These are phyloP conservation scores for Apiospora koreana DNA, from an alignment of 2,329 filamentous ascomycete species.

Conservation along the genomic window DNA sequence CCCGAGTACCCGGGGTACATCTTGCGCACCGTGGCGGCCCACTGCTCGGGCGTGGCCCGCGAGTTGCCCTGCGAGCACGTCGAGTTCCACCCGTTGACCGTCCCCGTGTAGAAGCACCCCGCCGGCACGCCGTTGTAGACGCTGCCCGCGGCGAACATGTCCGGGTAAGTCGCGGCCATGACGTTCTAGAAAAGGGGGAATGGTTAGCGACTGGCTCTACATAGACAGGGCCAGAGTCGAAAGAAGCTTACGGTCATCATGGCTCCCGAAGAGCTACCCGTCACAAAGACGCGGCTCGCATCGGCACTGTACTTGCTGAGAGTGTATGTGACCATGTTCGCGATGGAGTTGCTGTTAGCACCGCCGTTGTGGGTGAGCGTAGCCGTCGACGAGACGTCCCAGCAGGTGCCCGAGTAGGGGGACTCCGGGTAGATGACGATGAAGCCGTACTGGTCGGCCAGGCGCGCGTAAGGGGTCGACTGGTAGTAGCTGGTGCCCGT, in stretches of 20 bases:
- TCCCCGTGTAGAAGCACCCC: conserved; percentile 44
- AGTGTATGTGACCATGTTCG: conserved; percentile 59
- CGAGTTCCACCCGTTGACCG: conserved; percentile 49
- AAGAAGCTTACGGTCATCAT: conserved; percentile 46
- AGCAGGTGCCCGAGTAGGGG: conserved; percentile 54
- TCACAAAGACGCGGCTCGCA: conserved; percentile 50
- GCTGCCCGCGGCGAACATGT: conserved; percentile 46
- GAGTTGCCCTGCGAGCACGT: conserved; percentile 50
- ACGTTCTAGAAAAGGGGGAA: conserved; percentile 36
- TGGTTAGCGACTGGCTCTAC: background rate
- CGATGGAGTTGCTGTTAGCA: conserved; percentile 55
- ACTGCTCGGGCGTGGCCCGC: conserved; percentile 44
- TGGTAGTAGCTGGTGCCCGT: conserved; percentile 49
- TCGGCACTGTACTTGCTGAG: conserved; percentile 52
- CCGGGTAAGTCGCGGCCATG: conserved; percentile 47
- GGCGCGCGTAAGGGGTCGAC: conserved; percentile 47
- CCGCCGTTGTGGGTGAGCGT: conserved; percentile 50
- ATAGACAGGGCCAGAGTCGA: too few relatives aligned
- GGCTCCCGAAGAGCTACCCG: conserved; percentile 46
- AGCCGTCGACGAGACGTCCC: conserved; percentile 55
- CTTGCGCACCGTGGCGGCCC: conserved; percentile 46
- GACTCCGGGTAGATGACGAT: conserved; percentile 57
- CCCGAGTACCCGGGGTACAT: conserved; percentile 38
- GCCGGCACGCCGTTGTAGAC: conserved; percentile 46
- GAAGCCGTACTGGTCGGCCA: conserved; percentile 42